Evolutionary conservation across 2,329 filamentous ascomycete genomes (phyloP).

Genomic region (Trichoderma afroharzianum): DNA sequence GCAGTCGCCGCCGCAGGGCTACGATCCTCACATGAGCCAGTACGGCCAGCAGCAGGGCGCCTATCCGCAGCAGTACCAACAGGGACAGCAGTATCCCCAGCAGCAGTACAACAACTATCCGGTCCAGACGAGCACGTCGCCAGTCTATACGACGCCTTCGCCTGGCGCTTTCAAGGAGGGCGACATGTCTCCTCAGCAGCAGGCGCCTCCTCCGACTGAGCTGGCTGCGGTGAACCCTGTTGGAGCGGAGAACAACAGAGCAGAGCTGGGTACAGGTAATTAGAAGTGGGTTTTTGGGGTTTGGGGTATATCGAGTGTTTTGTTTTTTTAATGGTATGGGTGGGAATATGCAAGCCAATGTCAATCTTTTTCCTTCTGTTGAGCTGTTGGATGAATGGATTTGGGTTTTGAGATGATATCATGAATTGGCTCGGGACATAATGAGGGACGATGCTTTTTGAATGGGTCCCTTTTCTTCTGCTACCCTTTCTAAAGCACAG

Average conservation of each 20-base stretch:
- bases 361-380: background rate
- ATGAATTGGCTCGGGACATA: background rate
- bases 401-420: background rate
- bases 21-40: slow-evolving; percentile 23
- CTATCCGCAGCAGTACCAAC: slow-evolving; percentile 8
- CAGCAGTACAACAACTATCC: slow-evolving; percentile 24
- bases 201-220: slow-evolving; percentile 24
- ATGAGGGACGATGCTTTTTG: background rate
- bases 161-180: slow-evolving; percentile 22
- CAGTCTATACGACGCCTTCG: slow-evolving; percentile 30
- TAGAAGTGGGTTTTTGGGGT: background rate
- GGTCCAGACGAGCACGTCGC: slow-evolving; percentile 22
- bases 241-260: slow-evolving; percentile 32
- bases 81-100: slow-evolving; percentile 16
- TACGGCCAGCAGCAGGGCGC: slow-evolving; percentile 10
- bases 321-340: background rate
- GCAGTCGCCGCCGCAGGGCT: slow-evolving; percentile 25
- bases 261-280: slow-evolving; percentile 25
- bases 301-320: background rate
- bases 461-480: background rate
- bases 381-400: background rate
- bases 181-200: slow-evolving; percentile 13
- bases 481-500: background rate
- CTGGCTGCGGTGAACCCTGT: slow-evolving; percentile 28
- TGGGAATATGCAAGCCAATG: background rate